Percentiles rank a stretch among this genome's conserved stretches.
Evolutionary conservation across 2,329 filamentous ascomycete species (phyloP).

Genomic region (Chaetothyriales sp.): DNA sequence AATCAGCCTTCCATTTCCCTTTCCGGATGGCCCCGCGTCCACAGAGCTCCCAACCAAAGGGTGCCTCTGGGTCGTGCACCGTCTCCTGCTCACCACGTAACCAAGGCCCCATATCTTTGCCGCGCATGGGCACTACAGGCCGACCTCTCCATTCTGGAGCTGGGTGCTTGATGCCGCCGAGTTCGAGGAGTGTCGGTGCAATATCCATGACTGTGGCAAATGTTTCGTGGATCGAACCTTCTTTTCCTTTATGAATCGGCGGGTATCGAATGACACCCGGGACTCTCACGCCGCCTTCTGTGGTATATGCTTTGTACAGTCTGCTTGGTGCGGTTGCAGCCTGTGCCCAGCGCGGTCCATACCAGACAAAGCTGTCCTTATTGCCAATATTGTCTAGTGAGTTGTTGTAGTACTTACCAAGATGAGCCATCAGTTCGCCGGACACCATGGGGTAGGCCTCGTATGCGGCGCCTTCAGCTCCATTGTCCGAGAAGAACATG

Average conservation of each 20-base stretch:
- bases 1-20: constrained; percentile 45
- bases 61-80: constrained; percentile 39
- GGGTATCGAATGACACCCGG: constrained; percentile 26
- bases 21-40: constrained; percentile 42
- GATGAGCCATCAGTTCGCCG: constrained; percentile 28
- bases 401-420: constrained; percentile 37
- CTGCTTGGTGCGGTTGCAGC: constrained; percentile 32
- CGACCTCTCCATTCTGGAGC: constrained; percentile 39
- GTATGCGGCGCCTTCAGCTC: constrained; percentile 35
- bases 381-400: constrained; percentile 35
- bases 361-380: constrained; percentile 37
- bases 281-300: constrained; percentile 26
- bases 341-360: constrained; percentile 37
- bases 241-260: constrained; percentile 7
- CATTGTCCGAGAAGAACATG: constrained; percentile 38
- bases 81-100: constrained; percentile 23
- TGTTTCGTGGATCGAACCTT: constrained; percentile 18
- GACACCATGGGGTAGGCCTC: constrained; percentile 33
- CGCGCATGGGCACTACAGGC: constrained; percentile 39
- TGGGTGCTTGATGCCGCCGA: constrained; percentile 36
- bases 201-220: constrained; percentile 41
- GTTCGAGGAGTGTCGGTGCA: constrained; percentile 32
- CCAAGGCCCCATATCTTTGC: constrained; percentile 35
- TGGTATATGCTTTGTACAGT: constrained; percentile 23
- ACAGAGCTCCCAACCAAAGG: constrained; percentile 45